These are phyloP conservation scores for Alisma plantagoaquatica DNA, from an alignment of 106 monocot species.

Conservation along the genomic window DNA sequence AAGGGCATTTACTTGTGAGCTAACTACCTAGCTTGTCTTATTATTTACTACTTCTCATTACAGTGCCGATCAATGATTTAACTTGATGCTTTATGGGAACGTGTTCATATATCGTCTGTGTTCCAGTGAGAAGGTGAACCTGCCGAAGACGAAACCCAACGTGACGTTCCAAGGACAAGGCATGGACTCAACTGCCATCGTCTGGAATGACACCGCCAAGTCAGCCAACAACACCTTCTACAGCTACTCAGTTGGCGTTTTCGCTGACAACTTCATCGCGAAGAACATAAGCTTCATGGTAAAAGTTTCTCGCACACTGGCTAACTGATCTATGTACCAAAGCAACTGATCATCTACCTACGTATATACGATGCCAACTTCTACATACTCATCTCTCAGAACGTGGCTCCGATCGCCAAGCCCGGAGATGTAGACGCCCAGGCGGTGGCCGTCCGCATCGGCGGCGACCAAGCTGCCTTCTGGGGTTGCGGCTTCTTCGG, in stretches of 20 bases:
- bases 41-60: neutral
- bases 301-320: no score
- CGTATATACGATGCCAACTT: no score
- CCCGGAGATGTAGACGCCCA: constrained; percentile 70
- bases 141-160: constrained; percentile 55
- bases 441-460: constrained; percentile 72
- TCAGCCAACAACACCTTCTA: constrained; percentile 65
- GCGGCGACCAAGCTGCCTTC: constrained; percentile 67
- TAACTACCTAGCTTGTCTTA: neutral
- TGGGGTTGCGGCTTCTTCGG: constrained; percentile 97
- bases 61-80: neutral
- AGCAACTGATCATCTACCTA: no score
- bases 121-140: constrained; percentile 62
- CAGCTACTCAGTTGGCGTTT: constrained; percentile 54
- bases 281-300: constrained; percentile 99
- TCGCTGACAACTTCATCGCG: constrained; percentile 51
- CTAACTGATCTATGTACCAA: no score
- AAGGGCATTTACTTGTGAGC: constrained; percentile 79
- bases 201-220: constrained; percentile 90
- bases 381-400: no score
- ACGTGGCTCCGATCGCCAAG: constrained; percentile 75
- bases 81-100: no score
- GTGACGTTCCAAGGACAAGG: constrained; percentile 93
- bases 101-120: no score
- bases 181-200: constrained; percentile 43